These are phyloP conservation scores for Lentinula sp. DNA, from an alignment of 768 basidiomycete species.

Conservation along the genomic window DNA sequence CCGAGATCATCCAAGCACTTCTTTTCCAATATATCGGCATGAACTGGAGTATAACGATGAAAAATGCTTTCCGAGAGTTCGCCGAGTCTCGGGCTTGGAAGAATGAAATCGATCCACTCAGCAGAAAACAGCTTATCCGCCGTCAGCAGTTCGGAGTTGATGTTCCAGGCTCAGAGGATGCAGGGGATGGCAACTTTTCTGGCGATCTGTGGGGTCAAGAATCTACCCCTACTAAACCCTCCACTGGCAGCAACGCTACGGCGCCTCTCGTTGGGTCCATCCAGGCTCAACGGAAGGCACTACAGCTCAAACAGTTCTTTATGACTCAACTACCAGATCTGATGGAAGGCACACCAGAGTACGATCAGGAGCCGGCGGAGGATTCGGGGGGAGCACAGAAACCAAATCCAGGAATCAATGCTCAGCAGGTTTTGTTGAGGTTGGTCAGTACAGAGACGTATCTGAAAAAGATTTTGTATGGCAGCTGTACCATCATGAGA, in stretches of 20 bases:
- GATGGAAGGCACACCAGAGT: neutral
- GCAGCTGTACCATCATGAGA: slow-evolving; percentile 1
- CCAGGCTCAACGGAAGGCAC: neutral
- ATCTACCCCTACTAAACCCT: too few relatives aligned
- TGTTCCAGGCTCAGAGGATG: neutral
- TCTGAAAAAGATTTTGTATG: neutral
- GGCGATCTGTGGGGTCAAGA: neutral
- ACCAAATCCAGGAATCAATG: neutral
- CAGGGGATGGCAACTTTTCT: neutral
- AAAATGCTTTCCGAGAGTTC: slow-evolving; percentile 17
- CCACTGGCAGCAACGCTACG: neutral
- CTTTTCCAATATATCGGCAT: slow-evolving; percentile 39
- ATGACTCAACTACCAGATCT: neutral
- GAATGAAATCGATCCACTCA: neutral
- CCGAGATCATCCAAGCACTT: slow-evolving; percentile 39
- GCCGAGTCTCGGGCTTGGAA: slow-evolving; percentile 33
- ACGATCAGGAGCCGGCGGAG: neutral
- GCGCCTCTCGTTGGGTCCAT: neutral
- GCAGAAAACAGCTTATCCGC: neutral
- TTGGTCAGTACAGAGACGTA: neutral
- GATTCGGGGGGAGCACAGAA: neutral
- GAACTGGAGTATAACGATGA: slow-evolving; percentile 25
- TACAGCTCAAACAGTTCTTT: neutral
- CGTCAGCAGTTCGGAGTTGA: neutral
- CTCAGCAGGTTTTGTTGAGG: slow-evolving; percentile 1